Evolutionary conservation across 148 eudicot genomes (phyloP), one percentile per base, ranked within the genome.

Genomic region (Silene conica): DNA sequence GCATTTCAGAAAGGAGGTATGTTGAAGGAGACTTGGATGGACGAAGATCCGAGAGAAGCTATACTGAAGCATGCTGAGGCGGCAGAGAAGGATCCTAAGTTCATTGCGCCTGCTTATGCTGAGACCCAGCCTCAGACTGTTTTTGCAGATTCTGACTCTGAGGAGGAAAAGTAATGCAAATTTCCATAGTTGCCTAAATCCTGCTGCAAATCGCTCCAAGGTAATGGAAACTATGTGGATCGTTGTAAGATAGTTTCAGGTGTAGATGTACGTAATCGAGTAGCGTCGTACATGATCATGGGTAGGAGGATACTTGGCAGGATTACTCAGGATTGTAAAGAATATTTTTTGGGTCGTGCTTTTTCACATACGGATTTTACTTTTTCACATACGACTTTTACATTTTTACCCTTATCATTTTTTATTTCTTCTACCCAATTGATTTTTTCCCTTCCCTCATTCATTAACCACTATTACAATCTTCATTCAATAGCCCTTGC

Each of bases 11-110:
- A 92, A 92, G 98, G 98, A 76, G 98, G 98, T 52, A 66, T 91
- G 96, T 81, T 92, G 70, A 91, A 94, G 85, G 98, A 94, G 80
- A 91, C 97, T 26, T 92, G 98, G 98, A 92, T 92, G 98, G 97
- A 95, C 0, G 97, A 95, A 83, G 98, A 95, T 82, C 98, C 98
- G 26, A 87, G 98, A 84, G 98, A 92, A 83, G 98, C 98, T 76
- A 95, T 95, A 72, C 82, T 95, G 21, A 92, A 92, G 77, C 88
- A 92, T 81, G 97, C 97, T 6, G 96, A 95, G 77, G 96, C 70
- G 76, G 98, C 97, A 26, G 90, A 85, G 23, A 92, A 95, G 78
- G 98, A 95, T 34, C 98, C 98, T 0, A 95, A 92, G 69, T 95
- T 70, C 78, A 95, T 95, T 34, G 92, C 98, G 74, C 98, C 98